Conservation (phyloP, 805 yeast species). For the Candida krabiensis region DNA sequence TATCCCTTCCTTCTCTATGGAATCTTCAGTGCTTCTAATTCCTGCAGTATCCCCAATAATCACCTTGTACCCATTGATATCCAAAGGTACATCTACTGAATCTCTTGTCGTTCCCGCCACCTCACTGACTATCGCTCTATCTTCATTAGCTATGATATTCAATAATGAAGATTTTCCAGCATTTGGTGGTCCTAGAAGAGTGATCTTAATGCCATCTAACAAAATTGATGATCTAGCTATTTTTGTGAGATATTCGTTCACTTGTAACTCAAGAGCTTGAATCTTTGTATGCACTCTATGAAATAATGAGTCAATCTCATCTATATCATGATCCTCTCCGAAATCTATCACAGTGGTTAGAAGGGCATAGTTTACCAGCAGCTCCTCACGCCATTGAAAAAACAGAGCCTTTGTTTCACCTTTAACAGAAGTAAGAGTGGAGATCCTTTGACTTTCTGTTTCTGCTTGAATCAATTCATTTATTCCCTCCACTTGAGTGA, state of each 20-base stretch:
- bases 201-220: constrained; percentile 68
- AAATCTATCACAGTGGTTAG: constrained; percentile 90
- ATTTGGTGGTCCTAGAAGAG: constrained; percentile 88
- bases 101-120: constrained; percentile 96
- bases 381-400: constrained; percentile 61
- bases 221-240: constrained; percentile 62
- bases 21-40: constrained; percentile 48
- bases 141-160: constrained; percentile 72
- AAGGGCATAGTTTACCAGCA: constrained; percentile 68
- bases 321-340: constrained; percentile 89
- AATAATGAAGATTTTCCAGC: constrained; percentile 92
- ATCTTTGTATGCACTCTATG: constrained; percentile 48
- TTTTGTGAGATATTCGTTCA: constrained; percentile 43
- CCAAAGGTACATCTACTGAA: constrained; percentile 74
- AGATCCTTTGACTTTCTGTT: constrained; percentile 80
- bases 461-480: constrained; percentile 89
- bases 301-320: constrained; percentile 57
- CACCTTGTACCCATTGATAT: constrained; percentile 81
- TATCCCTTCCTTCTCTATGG: constrained; percentile 71
- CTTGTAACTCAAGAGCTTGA: constrained; percentile 40
- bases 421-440: constrained; percentile 70
- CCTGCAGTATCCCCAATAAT: constrained; percentile 94
- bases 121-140: constrained; percentile 87
- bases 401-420: constrained; percentile 64
- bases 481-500: constrained; percentile 90